A percentile compares a stretch with the other conserved stretches of the same genome.
phyloP scores from a whole-genome alignment of 2,329 filamentous ascomycete species.

The Sporothrix phasma region DNA sequence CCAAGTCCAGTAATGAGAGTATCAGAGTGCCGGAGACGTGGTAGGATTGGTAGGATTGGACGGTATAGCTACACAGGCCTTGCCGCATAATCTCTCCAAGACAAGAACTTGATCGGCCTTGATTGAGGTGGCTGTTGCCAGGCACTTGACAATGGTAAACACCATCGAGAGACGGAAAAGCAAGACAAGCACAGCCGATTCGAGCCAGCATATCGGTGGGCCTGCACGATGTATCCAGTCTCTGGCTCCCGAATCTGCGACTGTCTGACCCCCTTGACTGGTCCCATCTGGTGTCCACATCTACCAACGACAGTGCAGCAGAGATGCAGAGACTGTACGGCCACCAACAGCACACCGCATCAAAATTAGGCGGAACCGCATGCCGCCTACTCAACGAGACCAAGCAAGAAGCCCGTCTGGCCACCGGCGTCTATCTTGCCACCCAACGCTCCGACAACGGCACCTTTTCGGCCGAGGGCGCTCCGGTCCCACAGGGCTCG shows the following conservation, averaged over 20 bases:
- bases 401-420: constrained; percentile 20
- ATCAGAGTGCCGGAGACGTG: neutral
- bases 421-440: constrained; percentile 19
- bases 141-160: neutral
- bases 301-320: no score
- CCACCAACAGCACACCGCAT: constrained; percentile 17
- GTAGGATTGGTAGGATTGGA: no score
- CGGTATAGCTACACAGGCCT: no score
- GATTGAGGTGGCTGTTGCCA: no score
- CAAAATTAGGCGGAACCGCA: constrained; percentile 18
- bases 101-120: no score
- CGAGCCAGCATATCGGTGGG: no score
- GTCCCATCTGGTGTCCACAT: no score
- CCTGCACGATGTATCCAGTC: no score
- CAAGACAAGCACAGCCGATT: neutral
- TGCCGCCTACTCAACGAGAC: constrained; percentile 18
- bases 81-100: no score
- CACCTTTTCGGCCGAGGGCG: constrained; percentile 20
- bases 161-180: neutral
- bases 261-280: no score
- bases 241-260: no score
- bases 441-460: constrained; percentile 19
- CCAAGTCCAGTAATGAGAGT: neutral
- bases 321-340: neutral
- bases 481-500: constrained; percentile 19